Base-by-base conservation (phyloP, 208 protist species). In the Vickermania ingenoplastis region DNA sequence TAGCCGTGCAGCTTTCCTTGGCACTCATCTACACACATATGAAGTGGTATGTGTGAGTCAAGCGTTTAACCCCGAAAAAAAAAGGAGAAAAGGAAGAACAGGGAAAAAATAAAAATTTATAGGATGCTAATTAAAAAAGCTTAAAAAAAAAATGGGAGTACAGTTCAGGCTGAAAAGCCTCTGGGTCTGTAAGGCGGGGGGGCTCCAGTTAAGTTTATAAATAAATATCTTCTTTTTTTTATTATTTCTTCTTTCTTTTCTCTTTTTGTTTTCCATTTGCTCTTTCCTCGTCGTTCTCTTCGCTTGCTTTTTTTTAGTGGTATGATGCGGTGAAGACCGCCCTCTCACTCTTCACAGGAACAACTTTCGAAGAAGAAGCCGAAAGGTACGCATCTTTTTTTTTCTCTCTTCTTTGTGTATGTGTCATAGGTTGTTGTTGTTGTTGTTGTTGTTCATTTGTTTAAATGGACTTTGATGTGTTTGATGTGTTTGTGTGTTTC, bases 1-100 rank as follows among this genome's bases (percentile, higher is more conserved):
- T 45, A 7, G 36, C 17, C 36, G 17, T n/a, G n/a, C n/a, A n/a
- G n/a, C n/a, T n/a, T n/a, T n/a, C n/a, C n/a, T n/a, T n/a, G n/a
- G n/a, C n/a, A n/a, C n/a, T n/a, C n/a, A n/a, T n/a, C n/a, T 45
- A 45, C 36, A 45, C 36, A 45, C 36, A 45, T 45, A 45, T 17
- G 17, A 45, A 45, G 11, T n/a, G 17, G n/a, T n/a, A n/a, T n/a
- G n/a, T n/a, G n/a, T n/a, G n/a, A n/a, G n/a, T n/a, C n/a, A n/a
- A n/a, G n/a, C n/a, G n/a, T n/a, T n/a, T n/a, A n/a, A n/a, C n/a
- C n/a, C 36, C 36, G 17, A 45, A 45, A 45, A 45, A 45, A 45
- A 45, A 7, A 45, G 7, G 36, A 45, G 7, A 45, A n/a, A 7
- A 45, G 11, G 36, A n/a, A 17, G 36, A n/a, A 45, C 36, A 45